Evolutionary conservation across 805 yeast genomes (phyloP), one percentile per base, ranked within the genome.

Genomic region (Sugiyamaella americana): DNA sequence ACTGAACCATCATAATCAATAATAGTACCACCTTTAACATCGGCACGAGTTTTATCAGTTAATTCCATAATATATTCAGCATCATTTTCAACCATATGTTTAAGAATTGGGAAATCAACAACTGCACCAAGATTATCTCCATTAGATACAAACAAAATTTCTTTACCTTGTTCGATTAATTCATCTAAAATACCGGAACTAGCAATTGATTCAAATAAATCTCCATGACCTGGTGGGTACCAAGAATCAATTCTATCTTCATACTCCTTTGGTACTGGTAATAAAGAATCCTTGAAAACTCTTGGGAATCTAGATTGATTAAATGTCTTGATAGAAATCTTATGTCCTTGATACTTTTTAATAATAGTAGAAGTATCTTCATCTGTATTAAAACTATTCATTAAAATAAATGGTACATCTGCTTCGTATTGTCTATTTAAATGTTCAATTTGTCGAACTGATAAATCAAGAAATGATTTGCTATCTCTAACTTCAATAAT

Each of bases 141-240:
- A 68, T 93, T 93, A 51, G 98, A 91, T 39, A 93, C 97, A 61
- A 93, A 93, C 62, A 93, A 73, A 51, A 87, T 75, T 72, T 93
- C 98, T 73, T 93, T 87, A 58, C 98, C 98, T 64, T 87, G 91
- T 44, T 82, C 87, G 53, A 93, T 74, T 55, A 93, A 76, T 51
- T 84, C 80, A 51, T 93, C 98, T 56, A 93, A 76, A 63, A 91
- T 93, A 51, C 98, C 98, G 10, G 95, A 82, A 48, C 86, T 79
- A 50, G 84, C 81, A 62, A 93, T 74, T 19, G 93, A 74, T 72
- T 93, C 98, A 58, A 89, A 93, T 66, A 93, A 72, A 70, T 93
- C 98, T 70, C 98, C 98, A 68, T 93, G 98, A 45, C 98, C 98
- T n/a, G 98, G 98, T 43, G 98, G 98, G 66, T 93, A 93, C 98